A percentile compares a stretch with the other conserved stretches of the same genome.
These are phyloP conservation scores for Candida berthetii DNA, from an alignment of 805 yeast genomes.

Conservation along the genomic window DNA sequence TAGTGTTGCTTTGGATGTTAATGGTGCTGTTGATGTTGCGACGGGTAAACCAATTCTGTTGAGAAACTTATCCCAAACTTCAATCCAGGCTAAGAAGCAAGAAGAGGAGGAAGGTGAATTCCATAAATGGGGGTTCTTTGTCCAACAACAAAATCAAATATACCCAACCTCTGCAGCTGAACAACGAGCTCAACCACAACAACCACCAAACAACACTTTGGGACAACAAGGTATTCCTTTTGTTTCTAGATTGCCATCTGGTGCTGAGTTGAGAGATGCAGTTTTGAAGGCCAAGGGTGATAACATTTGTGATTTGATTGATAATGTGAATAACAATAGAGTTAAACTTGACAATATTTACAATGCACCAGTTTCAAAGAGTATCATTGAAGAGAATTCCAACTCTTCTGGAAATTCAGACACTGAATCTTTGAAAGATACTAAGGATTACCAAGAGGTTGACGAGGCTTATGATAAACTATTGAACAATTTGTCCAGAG, in stretches of 20 bases:
- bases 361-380: constrained; percentile 17
- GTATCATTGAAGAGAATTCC: constrained; percentile 12
- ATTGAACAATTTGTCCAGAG: constrained; percentile 60
- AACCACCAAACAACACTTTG: neutral
- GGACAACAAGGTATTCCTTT: constrained; percentile 2
- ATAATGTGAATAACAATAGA: constrained; percentile 52
- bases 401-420: neutral
- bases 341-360: constrained; percentile 46
- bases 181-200: constrained; percentile 1
- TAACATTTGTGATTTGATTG: constrained; percentile 60
- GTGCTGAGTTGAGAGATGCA: constrained; percentile 40
- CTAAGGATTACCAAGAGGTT: constrained; percentile 31
- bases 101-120: constrained; percentile 92
- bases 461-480: constrained; percentile 70
- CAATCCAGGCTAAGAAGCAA: constrained; percentile 63
- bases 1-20: constrained; percentile 63
- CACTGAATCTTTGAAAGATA: constrained; percentile 2
- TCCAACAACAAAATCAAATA: constrained; percentile 50
- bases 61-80: constrained; percentile 58
- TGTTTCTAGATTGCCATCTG: constrained; percentile 35
- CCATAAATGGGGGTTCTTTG: constrained; percentile 79
- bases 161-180: constrained; percentile 20
- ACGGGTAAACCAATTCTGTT: constrained; percentile 71
- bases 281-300: constrained; percentile 74
- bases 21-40: constrained; percentile 55